A percentile compares a stretch with the other conserved stretches of the same genome.
Conservation (phyloP, 1,139 yeast genomes). For the Pichia sp. region DNA sequence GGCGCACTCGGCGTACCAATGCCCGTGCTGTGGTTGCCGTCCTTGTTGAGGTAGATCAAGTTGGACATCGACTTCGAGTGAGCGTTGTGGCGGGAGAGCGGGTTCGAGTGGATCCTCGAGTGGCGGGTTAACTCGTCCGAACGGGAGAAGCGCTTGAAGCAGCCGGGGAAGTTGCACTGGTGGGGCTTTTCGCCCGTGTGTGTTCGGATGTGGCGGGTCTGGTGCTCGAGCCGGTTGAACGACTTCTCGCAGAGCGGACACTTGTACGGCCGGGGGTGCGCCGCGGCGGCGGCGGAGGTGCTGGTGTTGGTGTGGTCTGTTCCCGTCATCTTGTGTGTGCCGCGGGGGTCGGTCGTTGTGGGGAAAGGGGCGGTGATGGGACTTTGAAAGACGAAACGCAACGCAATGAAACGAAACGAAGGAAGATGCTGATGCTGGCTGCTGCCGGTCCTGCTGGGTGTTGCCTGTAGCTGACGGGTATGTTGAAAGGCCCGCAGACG, state of each 20-base stretch:
- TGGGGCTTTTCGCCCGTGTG: conserved; percentile 97
- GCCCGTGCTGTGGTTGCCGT: background rate
- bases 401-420: too few species aligned
- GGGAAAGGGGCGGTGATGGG: too few species aligned
- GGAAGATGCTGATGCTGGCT: too few species aligned
- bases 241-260: conserved; percentile 92
- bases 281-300: background rate
- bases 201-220: conserved; percentile 88
- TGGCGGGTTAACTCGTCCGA: conserved; percentile 91
- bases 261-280: conserved; percentile 56
- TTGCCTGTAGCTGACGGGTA: too few species aligned
- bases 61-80: conserved; percentile 16
- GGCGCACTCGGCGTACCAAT: background rate
- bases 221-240: conserved; percentile 88
- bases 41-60: background rate
- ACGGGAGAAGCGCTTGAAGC: conserved; percentile 78
- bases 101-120: conserved; percentile 78
- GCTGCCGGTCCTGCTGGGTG: too few species aligned
- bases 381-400: too few species aligned
- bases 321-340: background rate
- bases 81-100: conserved; percentile 33
- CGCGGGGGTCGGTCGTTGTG: background rate
- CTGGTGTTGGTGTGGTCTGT: background rate
- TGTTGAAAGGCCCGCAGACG: too few species aligned
- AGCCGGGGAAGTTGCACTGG: conserved; percentile 82